Evolutionary conservation across 371 early-diverging fungal species (phyloP), one percentile per base, ranked within the genome.

Genomic region (Actinomortierella ambigua): DNA sequence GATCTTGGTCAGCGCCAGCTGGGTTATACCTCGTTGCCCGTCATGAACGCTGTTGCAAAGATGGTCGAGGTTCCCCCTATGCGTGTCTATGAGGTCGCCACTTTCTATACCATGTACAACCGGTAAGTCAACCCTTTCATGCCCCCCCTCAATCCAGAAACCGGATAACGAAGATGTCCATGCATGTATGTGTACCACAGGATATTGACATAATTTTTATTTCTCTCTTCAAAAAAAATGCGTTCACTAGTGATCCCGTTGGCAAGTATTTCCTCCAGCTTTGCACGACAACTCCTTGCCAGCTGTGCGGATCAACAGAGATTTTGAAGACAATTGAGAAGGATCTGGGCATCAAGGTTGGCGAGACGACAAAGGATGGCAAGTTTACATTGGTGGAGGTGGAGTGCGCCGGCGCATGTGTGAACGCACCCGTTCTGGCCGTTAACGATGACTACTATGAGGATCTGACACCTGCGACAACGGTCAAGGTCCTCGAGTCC

Each of bases 51-150:
- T 66, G 94, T 98, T 57, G 98, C 99, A 51, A 87, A 92, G 78
- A 69, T 96, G 58, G 81, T 96, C 40, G 96, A 98, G 69, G 90
- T 98, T 7, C 96, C 97, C 42, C 98, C 98, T 28, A 97, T 98
- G 97, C 91, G 99, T 63, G 98, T 98, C 48, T 98, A 98, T 79
- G 98, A 98, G 80, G 99, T 98, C n/a, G 99, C 99, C 27, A 97
- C 98, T 39, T 98, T 98, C 82, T 98, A 98, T 78, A 98, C 98
- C 66, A 98, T 98, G 98, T 98, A 90, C 84, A 97, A 98, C 87
- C 87, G 94, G 94, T 91, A 76, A 49, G 64, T 59, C 42, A 28
- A 50, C 18, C 27, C 27, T 34, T 24, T n/a, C n/a, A n/a, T n/a
- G n/a, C 43, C 15, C 43, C n/a, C n/a, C n/a, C 15, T 43, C 43